Conservation (phyloP, 257 asterid species). For the Nyctanthes arbortristis region DNA sequence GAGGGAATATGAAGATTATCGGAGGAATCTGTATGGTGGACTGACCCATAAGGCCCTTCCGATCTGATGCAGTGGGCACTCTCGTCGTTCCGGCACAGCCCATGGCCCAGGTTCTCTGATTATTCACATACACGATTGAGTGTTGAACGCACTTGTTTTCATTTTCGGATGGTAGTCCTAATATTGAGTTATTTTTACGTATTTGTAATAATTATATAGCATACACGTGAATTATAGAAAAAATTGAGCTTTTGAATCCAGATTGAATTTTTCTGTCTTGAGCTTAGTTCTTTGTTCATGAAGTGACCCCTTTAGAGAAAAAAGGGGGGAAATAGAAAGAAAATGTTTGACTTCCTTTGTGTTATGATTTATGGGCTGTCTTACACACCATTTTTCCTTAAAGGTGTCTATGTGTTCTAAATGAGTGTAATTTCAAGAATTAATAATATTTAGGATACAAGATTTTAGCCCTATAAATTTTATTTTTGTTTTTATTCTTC, state of each 20-base stretch:
- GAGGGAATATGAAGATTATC: slow-evolving; percentile 86
- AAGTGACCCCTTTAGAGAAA: too few species aligned
- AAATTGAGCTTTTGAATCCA: background rate
- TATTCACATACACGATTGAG: background rate
- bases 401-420: background rate
- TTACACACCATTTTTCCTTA: background rate
- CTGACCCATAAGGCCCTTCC: slow-evolving; percentile 90
- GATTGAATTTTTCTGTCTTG: background rate
- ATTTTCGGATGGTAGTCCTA: background rate
- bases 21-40: slow-evolving; percentile 85
- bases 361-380: background rate
- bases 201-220: background rate
- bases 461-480: background rate
- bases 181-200: too few species aligned
- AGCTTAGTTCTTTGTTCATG: too few species aligned
- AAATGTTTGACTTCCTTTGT: too few species aligned
- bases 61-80: slow-evolving; percentile 97
- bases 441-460: background rate
- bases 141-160: background rate
- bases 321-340: too few species aligned
- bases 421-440: background rate
- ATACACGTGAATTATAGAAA: background rate
- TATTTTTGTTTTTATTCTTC: too few species aligned
- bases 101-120: slow-evolving; percentile 25
- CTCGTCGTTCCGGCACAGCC: slow-evolving; percentile 95